A percentile compares a stretch with the other conserved stretches of the same genome.
phyloP scores from a whole-genome alignment of 345 rosid genomes.

The Rubroshorea leprosula region DNA sequence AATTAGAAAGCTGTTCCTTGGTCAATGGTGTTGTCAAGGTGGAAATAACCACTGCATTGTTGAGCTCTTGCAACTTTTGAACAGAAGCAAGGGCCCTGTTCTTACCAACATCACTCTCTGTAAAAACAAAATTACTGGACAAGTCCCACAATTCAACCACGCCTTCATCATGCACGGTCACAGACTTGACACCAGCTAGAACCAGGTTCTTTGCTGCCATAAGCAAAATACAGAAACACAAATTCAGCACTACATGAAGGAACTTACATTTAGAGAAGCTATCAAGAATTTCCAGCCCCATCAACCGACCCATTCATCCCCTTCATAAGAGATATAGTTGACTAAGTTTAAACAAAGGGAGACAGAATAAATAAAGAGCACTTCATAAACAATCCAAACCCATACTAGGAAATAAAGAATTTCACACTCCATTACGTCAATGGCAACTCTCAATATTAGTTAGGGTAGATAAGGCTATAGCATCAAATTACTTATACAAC shows the following conservation, averaged over 20 bases:
- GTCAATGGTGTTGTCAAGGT: constrained; percentile 63
- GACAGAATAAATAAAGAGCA: background rate
- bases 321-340: background rate
- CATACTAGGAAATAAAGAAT: too few relatives aligned
- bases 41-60: constrained; percentile 73
- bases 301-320: too few relatives aligned
- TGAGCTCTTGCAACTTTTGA: constrained; percentile 93
- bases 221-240: background rate
- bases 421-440: too few relatives aligned
- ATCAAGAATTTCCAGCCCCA: too few relatives aligned
- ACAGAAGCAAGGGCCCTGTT: constrained; percentile 93
- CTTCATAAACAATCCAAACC: background rate
- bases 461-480: too few relatives aligned
- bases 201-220: constrained; percentile 89
- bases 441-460: too few relatives aligned
- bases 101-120: constrained; percentile 83
- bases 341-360: too few relatives aligned
- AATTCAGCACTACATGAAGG: background rate
- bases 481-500: too few relatives aligned
- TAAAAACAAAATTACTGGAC: constrained; percentile 75
- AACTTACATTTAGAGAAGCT: too few relatives aligned
- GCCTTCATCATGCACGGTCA: constrained; percentile 88
- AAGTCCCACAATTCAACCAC: constrained; percentile 87
- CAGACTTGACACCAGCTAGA: constrained; percentile 98
- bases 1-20: constrained; percentile 72